These are phyloP conservation scores for Exserohilum turcica DNA, from an alignment of 2,329 filamentous ascomycete genomes.

Conservation along the genomic window DNA sequence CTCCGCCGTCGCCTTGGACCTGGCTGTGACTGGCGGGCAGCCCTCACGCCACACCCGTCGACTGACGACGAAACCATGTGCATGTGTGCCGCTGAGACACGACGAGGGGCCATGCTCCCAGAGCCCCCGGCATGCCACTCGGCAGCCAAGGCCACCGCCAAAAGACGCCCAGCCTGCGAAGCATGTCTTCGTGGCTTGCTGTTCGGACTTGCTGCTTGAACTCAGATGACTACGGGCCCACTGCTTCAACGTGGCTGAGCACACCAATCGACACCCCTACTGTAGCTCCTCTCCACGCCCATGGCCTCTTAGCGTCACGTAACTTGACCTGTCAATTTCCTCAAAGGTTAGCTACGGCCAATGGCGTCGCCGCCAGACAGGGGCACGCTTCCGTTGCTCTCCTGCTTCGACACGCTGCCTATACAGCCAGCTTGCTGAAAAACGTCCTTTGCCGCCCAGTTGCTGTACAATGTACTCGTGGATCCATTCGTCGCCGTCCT, in stretches of 20 bases:
- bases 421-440: background rate
- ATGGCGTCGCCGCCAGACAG: constrained; percentile 1
- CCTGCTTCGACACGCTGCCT: constrained; percentile 1
- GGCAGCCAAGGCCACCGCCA: constrained; percentile 6
- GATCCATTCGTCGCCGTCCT: background rate
- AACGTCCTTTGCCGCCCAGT: background rate
- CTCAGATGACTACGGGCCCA: constrained; percentile 4
- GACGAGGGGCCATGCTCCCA: constrained; percentile 2
- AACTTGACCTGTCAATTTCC: background rate
- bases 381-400: background rate
- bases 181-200: constrained; percentile 7
- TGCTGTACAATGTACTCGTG: background rate
- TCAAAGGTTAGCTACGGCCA: background rate
- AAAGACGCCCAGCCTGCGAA: constrained; percentile 2
- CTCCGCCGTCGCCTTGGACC: constrained; percentile 4
- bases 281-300: background rate
- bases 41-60: constrained; percentile 17
- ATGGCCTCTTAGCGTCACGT: background rate
- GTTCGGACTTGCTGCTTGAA: constrained; percentile 4
- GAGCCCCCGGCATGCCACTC: constrained; percentile 6
- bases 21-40: constrained; percentile 3
- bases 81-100: constrained; percentile 20
- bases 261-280: constrained; percentile 9
- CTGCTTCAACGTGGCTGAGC: constrained; percentile 1
- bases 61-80: constrained; percentile 9